These are phyloP conservation scores for Miscanthus lutarioriparius DNA, from an alignment of 176 grass and related monocot species.

Conservation along the genomic window DNA sequence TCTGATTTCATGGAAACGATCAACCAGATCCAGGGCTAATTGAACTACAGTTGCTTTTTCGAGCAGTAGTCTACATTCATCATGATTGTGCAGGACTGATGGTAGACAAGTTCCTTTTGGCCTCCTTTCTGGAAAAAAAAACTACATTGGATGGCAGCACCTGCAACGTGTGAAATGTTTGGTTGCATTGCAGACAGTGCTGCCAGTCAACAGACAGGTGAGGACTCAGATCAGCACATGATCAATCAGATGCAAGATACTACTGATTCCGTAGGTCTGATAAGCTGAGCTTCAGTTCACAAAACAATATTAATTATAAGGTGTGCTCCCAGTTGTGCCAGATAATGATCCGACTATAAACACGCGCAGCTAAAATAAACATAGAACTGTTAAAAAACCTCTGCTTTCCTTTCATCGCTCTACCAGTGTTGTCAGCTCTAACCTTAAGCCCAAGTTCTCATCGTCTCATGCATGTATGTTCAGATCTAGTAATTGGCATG, in stretches of 20 bases:
- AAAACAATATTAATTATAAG: slow-evolving; percentile 4
- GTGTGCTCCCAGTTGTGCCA: neutral
- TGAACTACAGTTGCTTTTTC: neutral
- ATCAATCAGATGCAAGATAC: neutral
- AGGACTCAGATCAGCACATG: neutral
- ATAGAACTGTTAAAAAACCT: neutral
- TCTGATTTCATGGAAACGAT: slow-evolving; percentile 10
- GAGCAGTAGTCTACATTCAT: neutral
- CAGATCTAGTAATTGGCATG: neutral
- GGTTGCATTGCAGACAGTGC: neutral
- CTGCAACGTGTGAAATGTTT: slow-evolving; percentile 15
- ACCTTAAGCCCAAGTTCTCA: no score
- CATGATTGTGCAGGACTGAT: neutral
- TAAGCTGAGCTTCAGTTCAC: neutral
- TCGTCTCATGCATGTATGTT: neutral
- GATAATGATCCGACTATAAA: neutral
- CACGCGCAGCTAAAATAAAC: neutral
- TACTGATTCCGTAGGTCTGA: neutral
- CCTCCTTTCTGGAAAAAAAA: neutral
- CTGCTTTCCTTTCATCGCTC: neutral
- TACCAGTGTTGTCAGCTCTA: neutral
- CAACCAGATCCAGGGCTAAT: neutral
- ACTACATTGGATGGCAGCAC: neutral
- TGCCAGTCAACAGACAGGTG: neutral
- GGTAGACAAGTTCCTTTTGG: slow-evolving; percentile 12